These are phyloP conservation scores for Venturia pyrina DNA, from an alignment of 2,329 filamentous ascomycete genomes.

Conservation along the genomic window DNA sequence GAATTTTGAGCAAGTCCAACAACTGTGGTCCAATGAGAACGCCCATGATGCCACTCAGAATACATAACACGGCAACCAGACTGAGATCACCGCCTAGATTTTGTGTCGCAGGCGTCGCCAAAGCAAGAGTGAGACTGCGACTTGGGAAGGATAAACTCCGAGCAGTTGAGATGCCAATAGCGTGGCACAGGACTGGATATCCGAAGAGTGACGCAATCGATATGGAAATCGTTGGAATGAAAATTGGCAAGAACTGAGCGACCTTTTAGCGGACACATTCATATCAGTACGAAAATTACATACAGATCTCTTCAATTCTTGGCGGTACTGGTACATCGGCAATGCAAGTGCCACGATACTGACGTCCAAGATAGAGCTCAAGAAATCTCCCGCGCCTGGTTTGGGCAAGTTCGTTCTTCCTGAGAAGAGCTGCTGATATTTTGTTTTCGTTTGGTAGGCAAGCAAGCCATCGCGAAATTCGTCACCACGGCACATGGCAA, in stretches of 20 bases:
- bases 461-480: conserved; percentile 32
- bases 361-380: conserved; percentile 46
- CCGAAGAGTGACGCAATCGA: conserved; percentile 45
- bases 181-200: conserved; percentile 46
- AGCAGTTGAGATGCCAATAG: conserved; percentile 43
- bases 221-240: conserved; percentile 43
- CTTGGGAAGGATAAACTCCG: conserved; percentile 47
- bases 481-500: conserved; percentile 38
- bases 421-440: conserved; percentile 47
- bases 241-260: conserved; percentile 39
- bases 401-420: conserved; percentile 20
- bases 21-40: conserved; percentile 44
- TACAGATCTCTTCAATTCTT: conserved; percentile 41
- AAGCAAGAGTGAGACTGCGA: conserved; percentile 48
- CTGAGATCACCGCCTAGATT: conserved; percentile 49
- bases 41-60: conserved; percentile 50
- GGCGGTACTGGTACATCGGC: conserved; percentile 51
- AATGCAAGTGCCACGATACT: conserved; percentile 49
- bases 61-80: conserved; percentile 46
- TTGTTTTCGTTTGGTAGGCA: conserved; percentile 43
- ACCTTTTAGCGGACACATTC: not conserved
- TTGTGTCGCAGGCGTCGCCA: conserved; percentile 46
- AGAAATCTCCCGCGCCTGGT: conserved; percentile 49
- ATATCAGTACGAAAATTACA: not conserved
- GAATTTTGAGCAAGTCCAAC: conserved; percentile 41